These are phyloP conservation scores for Malus sieversii DNA, from an alignment of 306 rosid genomes.

Conservation along the genomic window DNA sequence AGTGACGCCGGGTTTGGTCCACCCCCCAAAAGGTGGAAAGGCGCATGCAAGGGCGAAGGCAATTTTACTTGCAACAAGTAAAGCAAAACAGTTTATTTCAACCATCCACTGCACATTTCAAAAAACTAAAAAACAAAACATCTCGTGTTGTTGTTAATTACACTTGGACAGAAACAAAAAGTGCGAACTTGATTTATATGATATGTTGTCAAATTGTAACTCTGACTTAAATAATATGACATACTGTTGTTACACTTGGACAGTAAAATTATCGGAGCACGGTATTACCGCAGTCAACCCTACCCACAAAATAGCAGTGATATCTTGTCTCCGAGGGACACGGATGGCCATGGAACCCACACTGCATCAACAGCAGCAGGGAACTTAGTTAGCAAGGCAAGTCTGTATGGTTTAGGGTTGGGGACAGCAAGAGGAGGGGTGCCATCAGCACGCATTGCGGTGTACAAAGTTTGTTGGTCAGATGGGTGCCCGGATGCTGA, in stretches of 20 bases:
- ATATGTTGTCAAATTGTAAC: too few species aligned
- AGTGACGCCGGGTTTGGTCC: slow-evolving; percentile 36
- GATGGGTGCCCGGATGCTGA: neutral
- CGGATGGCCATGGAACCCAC: slow-evolving; percentile 41
- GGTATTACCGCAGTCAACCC: neutral
- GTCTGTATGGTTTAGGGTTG: slow-evolving; percentile 9
- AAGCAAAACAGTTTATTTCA: neutral
- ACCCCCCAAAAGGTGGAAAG: slow-evolving; percentile 53
- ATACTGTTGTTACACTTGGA: neutral
- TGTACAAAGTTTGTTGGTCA: slow-evolving; percentile 33
- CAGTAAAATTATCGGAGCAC: slow-evolving; percentile 50
- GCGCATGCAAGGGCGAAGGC: slow-evolving; percentile 23
- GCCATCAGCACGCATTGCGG: slow-evolving; percentile 32
- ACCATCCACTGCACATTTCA: too few species aligned
- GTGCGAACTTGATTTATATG: too few species aligned
- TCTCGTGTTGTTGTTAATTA: neutral
- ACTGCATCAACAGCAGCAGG: slow-evolving; percentile 45
- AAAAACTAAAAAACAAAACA: too few species aligned
- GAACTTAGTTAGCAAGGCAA: slow-evolving; percentile 18
- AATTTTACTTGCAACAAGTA: slow-evolving; percentile 49
- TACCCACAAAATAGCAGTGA: neutral
- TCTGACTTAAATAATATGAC: too few species aligned
- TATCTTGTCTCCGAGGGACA: slow-evolving; percentile 27
- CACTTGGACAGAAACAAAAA: slow-evolving; percentile 9
- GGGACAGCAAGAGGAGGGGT: slow-evolving; percentile 41